Evolutionary conservation across 805 yeast genomes (phyloP).

Genomic region (Teunomyces gatunensis): DNA sequence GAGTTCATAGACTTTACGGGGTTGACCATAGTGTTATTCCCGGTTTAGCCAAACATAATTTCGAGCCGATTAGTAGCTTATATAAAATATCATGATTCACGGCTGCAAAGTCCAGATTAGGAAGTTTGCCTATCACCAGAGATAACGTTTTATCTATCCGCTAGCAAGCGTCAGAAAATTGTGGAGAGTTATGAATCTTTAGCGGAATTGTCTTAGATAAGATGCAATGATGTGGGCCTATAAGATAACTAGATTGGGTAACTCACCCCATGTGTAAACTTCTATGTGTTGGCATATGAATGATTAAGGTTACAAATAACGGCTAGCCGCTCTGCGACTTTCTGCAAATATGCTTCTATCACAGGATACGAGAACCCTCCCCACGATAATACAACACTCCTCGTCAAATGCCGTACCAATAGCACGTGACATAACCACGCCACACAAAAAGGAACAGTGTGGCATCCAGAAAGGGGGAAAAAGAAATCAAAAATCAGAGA

Average conservation of each 20-base stretch:
- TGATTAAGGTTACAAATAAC: no score
- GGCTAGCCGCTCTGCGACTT: no score
- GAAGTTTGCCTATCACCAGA: background rate
- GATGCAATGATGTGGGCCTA: no score
- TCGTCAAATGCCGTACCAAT: background rate
- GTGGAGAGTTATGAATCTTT: no score
- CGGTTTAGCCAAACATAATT: background rate
- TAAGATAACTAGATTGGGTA: no score
- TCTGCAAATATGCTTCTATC: no score
- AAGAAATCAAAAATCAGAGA: background rate
- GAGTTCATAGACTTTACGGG: conserved; percentile 2
- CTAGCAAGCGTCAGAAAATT: no score
- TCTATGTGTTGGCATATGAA: no score
- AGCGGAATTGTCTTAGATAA: no score
- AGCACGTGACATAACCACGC: background rate
- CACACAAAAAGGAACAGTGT: background rate
- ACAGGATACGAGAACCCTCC: no score
- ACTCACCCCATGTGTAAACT: no score
- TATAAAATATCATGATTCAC: background rate
- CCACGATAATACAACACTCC: no score
- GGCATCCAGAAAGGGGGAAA: background rate
- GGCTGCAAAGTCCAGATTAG: background rate
- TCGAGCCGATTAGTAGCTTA: background rate
- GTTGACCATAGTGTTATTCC: background rate
- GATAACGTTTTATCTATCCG: background rate